Percentiles rank a stretch among this genome's conserved stretches.
Evolutionary conservation across 2,329 filamentous ascomycete species (phyloP).

Genomic region (Pseudogymnoascus sp.): DNA sequence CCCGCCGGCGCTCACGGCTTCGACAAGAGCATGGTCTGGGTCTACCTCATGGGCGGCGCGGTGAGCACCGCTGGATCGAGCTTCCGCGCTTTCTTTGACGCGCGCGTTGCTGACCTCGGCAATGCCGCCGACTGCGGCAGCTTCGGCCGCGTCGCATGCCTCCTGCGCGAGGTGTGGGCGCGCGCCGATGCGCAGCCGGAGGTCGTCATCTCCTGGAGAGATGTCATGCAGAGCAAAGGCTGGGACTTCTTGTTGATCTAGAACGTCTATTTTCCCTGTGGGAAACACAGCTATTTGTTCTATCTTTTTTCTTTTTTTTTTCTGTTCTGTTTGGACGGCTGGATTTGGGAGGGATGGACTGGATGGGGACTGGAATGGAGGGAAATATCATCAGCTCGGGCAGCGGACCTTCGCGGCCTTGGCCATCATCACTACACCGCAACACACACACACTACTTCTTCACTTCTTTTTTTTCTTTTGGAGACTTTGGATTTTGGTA

Average conservation of each 20-base stretch:
- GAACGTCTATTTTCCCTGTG: slow-evolving; percentile 18
- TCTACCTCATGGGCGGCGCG: slow-evolving; percentile 79
- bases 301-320: neutral
- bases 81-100: slow-evolving; percentile 73
- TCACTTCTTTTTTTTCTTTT: neutral
- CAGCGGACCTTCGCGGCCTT: neutral
- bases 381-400: neutral
- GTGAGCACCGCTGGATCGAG: slow-evolving; percentile 65
- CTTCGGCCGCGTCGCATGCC: slow-evolving; percentile 72
- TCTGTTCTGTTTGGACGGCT: neutral
- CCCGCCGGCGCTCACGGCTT: slow-evolving; percentile 76
- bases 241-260: slow-evolving; percentile 93
- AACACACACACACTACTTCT: neutral
- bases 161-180: slow-evolving; percentile 78
- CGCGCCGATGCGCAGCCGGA: slow-evolving; percentile 55
- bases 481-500: neutral
- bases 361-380: neutral
- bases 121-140: slow-evolving; percentile 75
- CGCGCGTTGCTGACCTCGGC: slow-evolving; percentile 68
- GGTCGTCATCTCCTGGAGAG: slow-evolving; percentile 73
- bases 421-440: neutral
- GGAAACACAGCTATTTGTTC: neutral
- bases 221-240: slow-evolving; percentile 83
- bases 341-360: neutral
- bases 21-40: slow-evolving; percentile 89